These are phyloP conservation scores for Cladorrhinum sp. DNA, from an alignment of 2,329 filamentous ascomycete genomes.

Conservation along the genomic window DNA sequence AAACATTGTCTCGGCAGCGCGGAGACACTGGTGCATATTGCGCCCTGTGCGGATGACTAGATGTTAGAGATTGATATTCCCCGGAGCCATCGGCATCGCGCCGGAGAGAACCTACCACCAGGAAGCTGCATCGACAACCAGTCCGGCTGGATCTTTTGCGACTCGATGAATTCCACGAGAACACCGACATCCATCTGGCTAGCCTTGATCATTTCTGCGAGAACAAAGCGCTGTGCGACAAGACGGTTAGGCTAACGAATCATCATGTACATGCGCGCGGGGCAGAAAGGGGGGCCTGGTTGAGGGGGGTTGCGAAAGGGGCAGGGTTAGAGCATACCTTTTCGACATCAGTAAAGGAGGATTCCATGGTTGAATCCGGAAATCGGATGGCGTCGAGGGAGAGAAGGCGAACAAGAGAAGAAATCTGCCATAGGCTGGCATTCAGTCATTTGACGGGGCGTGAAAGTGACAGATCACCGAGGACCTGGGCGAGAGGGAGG, in stretches of 20 bases:
- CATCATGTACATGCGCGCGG: constrained; percentile 8
- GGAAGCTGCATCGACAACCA: constrained; percentile 38
- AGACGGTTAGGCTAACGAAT: constrained; percentile 8
- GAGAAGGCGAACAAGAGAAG: constrained; percentile 20
- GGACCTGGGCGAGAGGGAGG: not conserved
- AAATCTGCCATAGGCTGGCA: constrained; percentile 23
- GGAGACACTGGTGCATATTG: constrained; percentile 35
- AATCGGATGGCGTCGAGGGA: constrained; percentile 16
- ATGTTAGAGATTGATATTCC: not conserved
- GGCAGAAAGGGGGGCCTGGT: constrained; percentile 10
- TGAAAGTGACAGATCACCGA: constrained; percentile 20
- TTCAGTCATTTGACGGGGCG: constrained; percentile 27
- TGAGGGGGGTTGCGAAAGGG: constrained; percentile 5
- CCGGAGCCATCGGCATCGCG: not conserved
- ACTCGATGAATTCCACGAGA: constrained; percentile 47
- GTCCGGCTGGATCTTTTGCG: constrained; percentile 31
- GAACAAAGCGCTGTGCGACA: constrained; percentile 50
- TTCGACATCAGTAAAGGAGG: constrained; percentile 49
- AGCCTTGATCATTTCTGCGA: constrained; percentile 57
- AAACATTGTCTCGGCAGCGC: constrained; percentile 33
- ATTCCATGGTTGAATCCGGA: constrained; percentile 38
- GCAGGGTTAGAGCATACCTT: constrained; percentile 42
- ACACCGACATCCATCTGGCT: constrained; percentile 48
- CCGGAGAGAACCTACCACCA: constrained; percentile 28
- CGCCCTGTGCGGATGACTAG: constrained; percentile 31